Evolutionary conservation across 805 yeast genomes (phyloP).

Genomic region (Ogataea chonburiensis): DNA sequence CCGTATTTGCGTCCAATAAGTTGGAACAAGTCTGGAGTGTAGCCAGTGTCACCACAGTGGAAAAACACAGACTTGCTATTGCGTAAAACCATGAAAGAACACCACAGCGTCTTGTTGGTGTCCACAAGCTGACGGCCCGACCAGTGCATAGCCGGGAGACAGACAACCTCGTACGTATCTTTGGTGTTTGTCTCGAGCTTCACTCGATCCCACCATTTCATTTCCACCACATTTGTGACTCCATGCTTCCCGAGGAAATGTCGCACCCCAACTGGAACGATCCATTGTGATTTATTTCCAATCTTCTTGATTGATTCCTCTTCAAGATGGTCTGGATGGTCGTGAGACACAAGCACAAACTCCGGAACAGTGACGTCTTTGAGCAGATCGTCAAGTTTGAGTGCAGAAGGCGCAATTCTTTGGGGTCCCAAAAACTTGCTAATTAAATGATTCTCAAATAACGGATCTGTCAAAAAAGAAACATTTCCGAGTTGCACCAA

Average conservation of each 20-base stretch:
- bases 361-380: constrained; percentile 52
- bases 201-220: constrained; percentile 90
- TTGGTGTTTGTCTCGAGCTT: constrained; percentile 35
- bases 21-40: constrained; percentile 67
- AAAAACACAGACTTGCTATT: constrained; percentile 71
- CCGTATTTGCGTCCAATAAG: constrained; percentile 67
- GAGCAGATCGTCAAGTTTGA: constrained; percentile 53
- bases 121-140: constrained; percentile 83
- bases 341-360: constrained; percentile 80
- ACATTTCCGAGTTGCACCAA: constrained; percentile 66
- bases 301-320: constrained; percentile 50
- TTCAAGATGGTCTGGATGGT: constrained; percentile 95
- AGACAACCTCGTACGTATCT: constrained; percentile 71
- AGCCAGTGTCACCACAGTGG: constrained; percentile 97
- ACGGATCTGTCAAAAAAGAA: constrained; percentile 84
- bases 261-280: constrained; percentile 81
- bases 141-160: constrained; percentile 98
- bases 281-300: constrained; percentile 71
- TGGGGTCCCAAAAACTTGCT: constrained; percentile 72
- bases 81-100: constrained; percentile 71
- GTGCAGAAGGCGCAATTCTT: constrained; percentile 77
- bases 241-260: constrained; percentile 58
- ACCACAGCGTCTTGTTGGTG: constrained; percentile 82
- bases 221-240: constrained; percentile 61
- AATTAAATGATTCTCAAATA: constrained; percentile 66